phyloP scores from a whole-genome alignment of 805 yeast genomes.

The Henningerozyma blattae region DNA sequence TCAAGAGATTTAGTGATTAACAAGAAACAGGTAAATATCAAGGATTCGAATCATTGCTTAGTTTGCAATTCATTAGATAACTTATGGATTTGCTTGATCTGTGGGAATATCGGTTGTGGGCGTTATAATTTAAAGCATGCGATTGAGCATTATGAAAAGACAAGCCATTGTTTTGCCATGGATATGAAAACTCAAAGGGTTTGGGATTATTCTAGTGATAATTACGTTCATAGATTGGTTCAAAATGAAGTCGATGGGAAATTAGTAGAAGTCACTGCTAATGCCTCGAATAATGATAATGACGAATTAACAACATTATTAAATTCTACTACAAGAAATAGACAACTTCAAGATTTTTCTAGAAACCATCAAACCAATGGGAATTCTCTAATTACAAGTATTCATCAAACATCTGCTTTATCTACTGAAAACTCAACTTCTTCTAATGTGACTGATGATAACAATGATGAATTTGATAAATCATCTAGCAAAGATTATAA shows the following conservation, averaged over 20 bases:
- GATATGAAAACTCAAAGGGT: slow-evolving; percentile 74
- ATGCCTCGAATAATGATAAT: slow-evolving; percentile 6
- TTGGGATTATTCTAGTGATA: slow-evolving; percentile 91
- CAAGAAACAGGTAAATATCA: slow-evolving; percentile 15
- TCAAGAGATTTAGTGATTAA: slow-evolving; percentile 17
- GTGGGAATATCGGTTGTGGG: slow-evolving; percentile 91
- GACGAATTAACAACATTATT: background rate
- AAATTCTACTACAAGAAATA: background rate
- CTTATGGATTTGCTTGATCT: slow-evolving; percentile 80
- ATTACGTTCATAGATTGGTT: slow-evolving; percentile 74
- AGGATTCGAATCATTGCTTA: slow-evolving; percentile 30
- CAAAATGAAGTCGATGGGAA: slow-evolving; percentile 86
- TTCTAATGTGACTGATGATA: background rate
- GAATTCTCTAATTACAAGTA: background rate
- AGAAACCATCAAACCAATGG: no score
- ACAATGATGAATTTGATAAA: background rate
- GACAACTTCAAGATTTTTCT: no score
- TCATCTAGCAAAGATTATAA: slow-evolving; percentile 7
- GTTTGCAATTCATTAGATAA: slow-evolving; percentile 49
- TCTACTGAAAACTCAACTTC: no score
- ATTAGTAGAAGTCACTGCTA: slow-evolving; percentile 57
- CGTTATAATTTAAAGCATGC: slow-evolving; percentile 82
- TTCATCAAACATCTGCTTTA: background rate
- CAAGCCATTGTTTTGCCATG: slow-evolving; percentile 87
- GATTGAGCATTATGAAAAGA: slow-evolving; percentile 60